A percentile compares a stretch with the other conserved stretches of the same genome.
Evolutionary conservation across 805 yeast genomes (phyloP).

Genomic region (Schizosaccharomyces cryophilus): DNA sequence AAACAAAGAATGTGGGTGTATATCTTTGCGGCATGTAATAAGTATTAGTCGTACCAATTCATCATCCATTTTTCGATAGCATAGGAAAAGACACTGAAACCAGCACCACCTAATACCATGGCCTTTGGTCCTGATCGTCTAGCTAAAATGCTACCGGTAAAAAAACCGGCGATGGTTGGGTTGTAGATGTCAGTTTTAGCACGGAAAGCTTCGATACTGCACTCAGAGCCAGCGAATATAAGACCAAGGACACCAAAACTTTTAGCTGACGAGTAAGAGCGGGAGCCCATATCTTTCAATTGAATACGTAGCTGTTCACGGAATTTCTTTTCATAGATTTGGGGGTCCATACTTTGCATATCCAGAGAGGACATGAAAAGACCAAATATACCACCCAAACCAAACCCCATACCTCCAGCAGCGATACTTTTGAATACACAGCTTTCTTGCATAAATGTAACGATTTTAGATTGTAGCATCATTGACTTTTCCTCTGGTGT

Average conservation of each 20-base stretch:
- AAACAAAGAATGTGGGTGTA: too few species aligned
- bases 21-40: too few species aligned
- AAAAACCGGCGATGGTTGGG: slow-evolving; percentile 80
- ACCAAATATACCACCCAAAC: slow-evolving; percentile 84
- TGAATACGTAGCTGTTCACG: slow-evolving; percentile 81
- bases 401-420: slow-evolving; percentile 86
- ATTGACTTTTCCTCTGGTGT: neutral
- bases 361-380: slow-evolving; percentile 35
- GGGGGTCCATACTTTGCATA: neutral
- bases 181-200: slow-evolving; percentile 83
- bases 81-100: slow-evolving; percentile 84
- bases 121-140: slow-evolving; percentile 85
- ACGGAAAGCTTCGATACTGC: slow-evolving; percentile 55
- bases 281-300: slow-evolving; percentile 71
- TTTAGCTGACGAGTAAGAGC: slow-evolving; percentile 74
- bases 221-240: slow-evolving; percentile 79
- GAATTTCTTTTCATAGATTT: slow-evolving; percentile 27
- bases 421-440: slow-evolving; percentile 82
- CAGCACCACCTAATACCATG: slow-evolving; percentile 80
- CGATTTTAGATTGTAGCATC: neutral
- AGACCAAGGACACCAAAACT: slow-evolving; percentile 85
- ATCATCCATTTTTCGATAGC: slow-evolving; percentile 21
- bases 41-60: neutral
- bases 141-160: slow-evolving; percentile 91
- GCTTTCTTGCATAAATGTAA: neutral